Percentiles rank a stretch among this genome's conserved stretches.
These are phyloP conservation scores for rapeseed (Brassica napus) DNA, from an alignment of 345 rosid species.

Conservation along the genomic window Da-Ae NC_063439.1:3418501-3419000, in stretches of 20 bases:
- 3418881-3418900: constrained; percentile 48
- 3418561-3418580: constrained; percentile 99
- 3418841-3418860: constrained; percentile 99
- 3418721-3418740: constrained; percentile 27
- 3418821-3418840: constrained; percentile 96
- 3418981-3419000: constrained; percentile 98
- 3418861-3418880: constrained; percentile 89
- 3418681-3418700: constrained; percentile 31
- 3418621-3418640: constrained; percentile 99
- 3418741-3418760: constrained; percentile 95
- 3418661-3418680: neutral
- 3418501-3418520: constrained; percentile 36
- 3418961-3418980: constrained; percentile 55
- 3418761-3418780: constrained; percentile 94
- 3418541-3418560: constrained; percentile 75
- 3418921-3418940: neutral
- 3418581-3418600: constrained; percentile 97
- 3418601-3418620: constrained; percentile 93
- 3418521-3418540: constrained; percentile 38
- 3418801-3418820: constrained; percentile 91
- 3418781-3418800: constrained; percentile 98
- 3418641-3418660: neutral
- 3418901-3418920: constrained; percentile 9
- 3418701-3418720: neutral
- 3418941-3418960: neutral